A percentile compares a stretch with the other conserved stretches of the same genome.
Evolutionary conservation across 163 green algal species (phyloP).

Genomic region (Trebouxia gelatinosa): DNA sequence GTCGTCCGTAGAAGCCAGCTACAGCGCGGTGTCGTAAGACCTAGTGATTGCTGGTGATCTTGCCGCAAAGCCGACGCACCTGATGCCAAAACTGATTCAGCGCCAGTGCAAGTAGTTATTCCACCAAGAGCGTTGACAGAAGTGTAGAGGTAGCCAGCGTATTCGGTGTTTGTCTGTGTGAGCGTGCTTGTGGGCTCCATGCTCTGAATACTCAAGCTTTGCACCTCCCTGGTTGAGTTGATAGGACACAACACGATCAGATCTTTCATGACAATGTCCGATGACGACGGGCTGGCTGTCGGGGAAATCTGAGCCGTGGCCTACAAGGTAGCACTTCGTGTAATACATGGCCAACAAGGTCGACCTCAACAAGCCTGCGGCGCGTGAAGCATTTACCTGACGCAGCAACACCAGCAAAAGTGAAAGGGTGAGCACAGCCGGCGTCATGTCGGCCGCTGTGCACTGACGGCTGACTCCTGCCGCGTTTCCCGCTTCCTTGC

Average conservation of each 20-base stretch:
- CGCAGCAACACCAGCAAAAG: too few relatives aligned
- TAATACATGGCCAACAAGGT: too few relatives aligned
- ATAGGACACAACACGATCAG: conserved; percentile 32
- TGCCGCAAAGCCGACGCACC: not conserved
- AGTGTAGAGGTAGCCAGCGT: conserved; percentile 28
- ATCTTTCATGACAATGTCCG: conserved; percentile 18
- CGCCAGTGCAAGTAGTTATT: not conserved
- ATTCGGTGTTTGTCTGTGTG: conserved; percentile 18
- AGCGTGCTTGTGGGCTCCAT: conserved; percentile 17
- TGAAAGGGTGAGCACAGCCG: too few relatives aligned
- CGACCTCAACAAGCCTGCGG: too few relatives aligned
- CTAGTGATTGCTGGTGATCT: not conserved
- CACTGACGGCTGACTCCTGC: too few relatives aligned
- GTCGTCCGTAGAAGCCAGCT: too few relatives aligned
- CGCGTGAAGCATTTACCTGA: too few relatives aligned
- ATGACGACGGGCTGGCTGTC: not conserved
- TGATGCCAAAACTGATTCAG: not conserved
- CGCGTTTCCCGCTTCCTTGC: too few relatives aligned
- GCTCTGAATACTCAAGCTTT: conserved; percentile 32
- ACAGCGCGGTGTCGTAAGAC: not conserved
- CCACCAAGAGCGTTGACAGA: conserved; percentile 16
- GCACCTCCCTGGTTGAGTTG: conserved; percentile 16
- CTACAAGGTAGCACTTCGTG: too few relatives aligned
- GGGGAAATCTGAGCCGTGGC: not conserved
- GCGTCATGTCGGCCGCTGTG: too few relatives aligned